Evolutionary conservation across 768 basidiomycete genomes (phyloP).

Genomic region (Cubamyces sp.): DNA sequence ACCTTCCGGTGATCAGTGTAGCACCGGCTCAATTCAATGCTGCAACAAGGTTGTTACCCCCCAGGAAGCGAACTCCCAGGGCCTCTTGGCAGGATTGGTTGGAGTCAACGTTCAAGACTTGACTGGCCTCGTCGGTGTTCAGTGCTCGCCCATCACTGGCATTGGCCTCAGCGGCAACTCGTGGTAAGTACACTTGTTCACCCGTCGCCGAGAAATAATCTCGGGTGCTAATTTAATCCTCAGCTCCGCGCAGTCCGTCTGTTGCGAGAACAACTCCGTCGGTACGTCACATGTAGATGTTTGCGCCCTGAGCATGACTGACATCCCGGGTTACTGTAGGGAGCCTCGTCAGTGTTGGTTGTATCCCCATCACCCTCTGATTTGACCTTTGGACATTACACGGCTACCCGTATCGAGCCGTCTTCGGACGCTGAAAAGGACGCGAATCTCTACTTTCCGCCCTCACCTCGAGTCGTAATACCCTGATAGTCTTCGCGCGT

Average conservation of each 20-base stretch:
- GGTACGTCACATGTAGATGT: not conserved
- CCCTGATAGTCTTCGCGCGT: too few species aligned
- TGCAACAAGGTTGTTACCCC: constrained; percentile 10
- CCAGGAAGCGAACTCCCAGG: not conserved
- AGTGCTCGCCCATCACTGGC: constrained; percentile 15
- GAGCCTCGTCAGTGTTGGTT: constrained; percentile 15
- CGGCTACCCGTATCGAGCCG: too few species aligned
- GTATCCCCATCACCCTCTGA: constrained; percentile 10
- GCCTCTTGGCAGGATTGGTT: constrained; percentile 11
- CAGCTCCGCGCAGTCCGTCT: constrained; percentile 15
- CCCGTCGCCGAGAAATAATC: too few species aligned
- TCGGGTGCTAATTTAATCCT: too few species aligned
- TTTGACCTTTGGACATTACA: not conserved
- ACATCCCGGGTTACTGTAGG: not conserved
- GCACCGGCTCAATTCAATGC: constrained; percentile 17
- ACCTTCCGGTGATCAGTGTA: constrained; percentile 8
- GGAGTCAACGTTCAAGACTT: constrained; percentile 15
- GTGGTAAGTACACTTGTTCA: constrained; percentile 5
- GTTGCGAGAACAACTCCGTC: constrained; percentile 20
- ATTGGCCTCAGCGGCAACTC: not conserved
- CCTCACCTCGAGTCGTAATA: too few species aligned
- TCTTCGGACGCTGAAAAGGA: too few species aligned
- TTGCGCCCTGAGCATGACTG: not conserved
- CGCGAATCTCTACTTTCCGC: too few species aligned
- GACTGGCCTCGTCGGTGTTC: constrained; percentile 5